These are phyloP conservation scores for Monosporascus sp. DNA, from an alignment of 2,329 filamentous ascomycete species.

Conservation along the genomic window DNA sequence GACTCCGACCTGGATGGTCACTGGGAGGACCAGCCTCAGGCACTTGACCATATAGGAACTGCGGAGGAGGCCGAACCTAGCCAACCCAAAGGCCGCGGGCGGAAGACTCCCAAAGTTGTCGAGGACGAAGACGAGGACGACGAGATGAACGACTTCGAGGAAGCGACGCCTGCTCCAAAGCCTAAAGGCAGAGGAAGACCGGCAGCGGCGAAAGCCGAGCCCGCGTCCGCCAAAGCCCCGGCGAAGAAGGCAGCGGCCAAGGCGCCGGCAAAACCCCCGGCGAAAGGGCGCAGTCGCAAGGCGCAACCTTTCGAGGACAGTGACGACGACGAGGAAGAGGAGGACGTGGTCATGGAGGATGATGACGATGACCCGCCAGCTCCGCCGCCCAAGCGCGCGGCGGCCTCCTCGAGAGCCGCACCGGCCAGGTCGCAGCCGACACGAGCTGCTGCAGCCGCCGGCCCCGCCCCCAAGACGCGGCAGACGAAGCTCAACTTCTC, in stretches of 20 bases:
- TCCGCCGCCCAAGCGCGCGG: slow-evolving; percentile 30
- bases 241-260: slow-evolving; percentile 42
- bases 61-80: slow-evolving; percentile 29
- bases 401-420: slow-evolving; percentile 26
- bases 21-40: slow-evolving; percentile 77
- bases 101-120: slow-evolving; percentile 28
- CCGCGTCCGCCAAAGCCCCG: slow-evolving; percentile 34
- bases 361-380: slow-evolving; percentile 36
- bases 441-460: slow-evolving; percentile 21
- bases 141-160: slow-evolving; percentile 47
- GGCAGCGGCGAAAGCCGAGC: slow-evolving; percentile 27
- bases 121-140: slow-evolving; percentile 44
- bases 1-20: slow-evolving; percentile 83
- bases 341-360: slow-evolving; percentile 50
- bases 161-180: slow-evolving; percentile 29
- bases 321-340: slow-evolving; percentile 39
- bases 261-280: slow-evolving; percentile 30
- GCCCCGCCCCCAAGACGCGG: slow-evolving; percentile 26
- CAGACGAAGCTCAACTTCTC: slow-evolving; percentile 49
- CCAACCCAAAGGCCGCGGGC: slow-evolving; percentile 22
- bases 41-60: slow-evolving; percentile 40
- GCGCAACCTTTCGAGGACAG: slow-evolving; percentile 31
- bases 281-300: slow-evolving; percentile 36
- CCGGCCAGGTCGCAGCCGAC: slow-evolving; percentile 24
- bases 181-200: slow-evolving; percentile 22